Base-by-base conservation (phyloP, 495 filamentous ascomycete genomes). In the Penicillium odoratum region DNA sequence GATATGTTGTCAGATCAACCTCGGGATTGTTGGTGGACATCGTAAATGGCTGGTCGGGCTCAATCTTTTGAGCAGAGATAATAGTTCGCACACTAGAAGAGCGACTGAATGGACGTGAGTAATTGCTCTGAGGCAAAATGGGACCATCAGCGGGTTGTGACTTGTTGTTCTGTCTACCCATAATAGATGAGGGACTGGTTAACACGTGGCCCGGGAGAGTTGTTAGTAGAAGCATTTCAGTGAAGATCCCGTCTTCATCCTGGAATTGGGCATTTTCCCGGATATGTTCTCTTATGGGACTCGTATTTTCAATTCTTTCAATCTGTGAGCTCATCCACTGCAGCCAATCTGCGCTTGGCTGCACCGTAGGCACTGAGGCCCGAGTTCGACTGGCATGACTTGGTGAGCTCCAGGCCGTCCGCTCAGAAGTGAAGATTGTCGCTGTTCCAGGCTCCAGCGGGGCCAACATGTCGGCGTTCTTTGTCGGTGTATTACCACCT, bases 211-310 rank as follows among this genome's bases (percentile, higher is more conserved):
- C 46, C 1, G 58, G 46, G 15, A 43, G 18, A 26, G 42, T 52
- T 10, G 44, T 36, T 55, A 44, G 55, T 18, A 51, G 62, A 6
- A 62, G 36, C 9, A 65, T 53, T 0, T 48, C 46, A 28, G 53
- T 63, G 25, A 71, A 57, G 9, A 62, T 31, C 26, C 63, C 48
- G 31, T 68, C 62, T 34, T 88, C 82, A 30, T 76, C 78, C 29
- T 78, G 65, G 46, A 83, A 84, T 47, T 89, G 85, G 1, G 86
- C 80, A 33, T 72, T 55, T 69, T 90, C 87, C 13, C 85, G 75
- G 50, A 85, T 62, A 66, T 90, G 87, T 0, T 81, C 75, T 65
- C 50, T 78, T 11, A 49, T 55, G 25, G 69, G 65, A 18, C 60
- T 66, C 16, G 60, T 29, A 16, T 64, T 56, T 40, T 78, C 76